Evolutionary conservation across 345 rosid genomes (phyloP).

Genomic region (Syzygium aromaticum): DNA sequence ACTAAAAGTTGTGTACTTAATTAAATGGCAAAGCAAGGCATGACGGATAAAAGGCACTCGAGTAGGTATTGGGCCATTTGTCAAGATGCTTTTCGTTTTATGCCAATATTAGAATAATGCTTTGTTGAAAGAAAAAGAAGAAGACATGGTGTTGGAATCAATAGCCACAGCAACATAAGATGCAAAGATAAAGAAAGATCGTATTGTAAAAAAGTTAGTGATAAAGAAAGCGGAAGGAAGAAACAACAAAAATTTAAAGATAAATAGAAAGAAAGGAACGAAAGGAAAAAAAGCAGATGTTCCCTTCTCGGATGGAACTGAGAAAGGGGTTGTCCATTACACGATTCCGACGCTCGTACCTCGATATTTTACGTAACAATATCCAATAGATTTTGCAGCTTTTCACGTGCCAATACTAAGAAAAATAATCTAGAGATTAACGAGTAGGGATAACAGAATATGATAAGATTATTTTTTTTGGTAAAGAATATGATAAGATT

Average conservation of each 20-base stretch:
- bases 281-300: neutral
- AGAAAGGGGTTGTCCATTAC: neutral
- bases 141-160: slow-evolving; percentile 24
- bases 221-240: neutral
- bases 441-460: neutral
- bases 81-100: neutral
- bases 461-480: neutral
- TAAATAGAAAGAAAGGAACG: neutral
- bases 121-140: neutral
- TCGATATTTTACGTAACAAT: neutral
- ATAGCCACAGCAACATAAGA: slow-evolving; percentile 6
- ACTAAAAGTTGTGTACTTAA: neutral
- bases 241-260: neutral
- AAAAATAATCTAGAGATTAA: neutral
- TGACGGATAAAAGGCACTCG: slow-evolving; percentile 14
- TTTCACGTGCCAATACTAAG: neutral
- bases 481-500: neutral
- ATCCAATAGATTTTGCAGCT: neutral
- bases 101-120: neutral
- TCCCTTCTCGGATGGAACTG: neutral
- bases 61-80: neutral
- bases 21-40: neutral
- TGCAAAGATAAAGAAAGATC: neutral
- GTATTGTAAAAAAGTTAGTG: neutral
- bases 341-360: neutral